Base-by-base conservation (phyloP, 1,284 basidiomycete species). In the Trichosporon sp. region DNA sequence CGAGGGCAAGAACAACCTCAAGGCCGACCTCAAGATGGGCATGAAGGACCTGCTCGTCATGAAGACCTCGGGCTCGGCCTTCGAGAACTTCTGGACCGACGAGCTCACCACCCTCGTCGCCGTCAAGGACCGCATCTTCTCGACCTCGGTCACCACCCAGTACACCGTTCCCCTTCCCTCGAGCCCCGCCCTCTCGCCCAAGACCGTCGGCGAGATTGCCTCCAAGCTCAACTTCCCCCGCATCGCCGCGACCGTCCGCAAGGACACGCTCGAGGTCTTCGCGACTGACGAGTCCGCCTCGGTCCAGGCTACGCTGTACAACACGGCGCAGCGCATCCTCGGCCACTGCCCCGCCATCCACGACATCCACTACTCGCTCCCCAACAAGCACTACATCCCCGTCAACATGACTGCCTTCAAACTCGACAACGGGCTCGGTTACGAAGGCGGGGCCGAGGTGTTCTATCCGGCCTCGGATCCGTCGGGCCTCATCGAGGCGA, bases 261-360 rank as follows among this genome's bases (percentile, higher is more conserved):
- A 84, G 56, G 86, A 88, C 21, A 95, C 93, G 8, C 84, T 98
- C 32, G 89, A 92, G 72, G 85, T 90, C 1, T 98, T 98, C 80
- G 92, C 94, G 1, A 84, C 85, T 31, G 93, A 98, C 76, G 90
- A 95, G 78, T 94, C 92, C 77, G 93, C 92, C 8, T 92, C 90
- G 76, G 95, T 98, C 6, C 94, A 96, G 89, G 93, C 94, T 13
- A 96, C 93, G 60, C 85, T 95, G 69, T 97, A 91, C 87, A 92
- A 91, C 83, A 97, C 97, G 89, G 91, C 87, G 0, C 87, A 91
- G 74, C 86, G 86, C 6, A 87, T 97, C 71, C 84, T 96, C 32
- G 81, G 82, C 6, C 87, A 90, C 78, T 91, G 93, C 78, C 80
- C 80, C 25, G 85, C 85, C 3, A 86, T 97, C 23, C 79, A 86